Conservation (phyloP, 2,329 filamentous ascomycete genomes). For the Aspergillus niger region DNA sequence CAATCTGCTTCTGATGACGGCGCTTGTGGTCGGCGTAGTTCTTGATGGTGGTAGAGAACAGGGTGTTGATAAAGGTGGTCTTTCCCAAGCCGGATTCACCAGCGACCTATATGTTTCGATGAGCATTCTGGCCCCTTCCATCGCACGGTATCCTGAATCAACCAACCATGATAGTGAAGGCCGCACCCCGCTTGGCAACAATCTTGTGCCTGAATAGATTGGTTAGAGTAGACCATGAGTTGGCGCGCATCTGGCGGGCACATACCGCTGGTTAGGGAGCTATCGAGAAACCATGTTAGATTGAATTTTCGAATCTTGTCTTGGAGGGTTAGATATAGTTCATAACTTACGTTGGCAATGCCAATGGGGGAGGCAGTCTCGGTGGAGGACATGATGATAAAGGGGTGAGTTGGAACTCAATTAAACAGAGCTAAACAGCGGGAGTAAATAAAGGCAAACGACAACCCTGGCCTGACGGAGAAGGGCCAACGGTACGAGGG, state of each 20-base stretch:
- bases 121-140: slow-evolving; percentile 24
- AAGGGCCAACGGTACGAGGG: slow-evolving; percentile 9
- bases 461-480: slow-evolving; percentile 11
- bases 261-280: slow-evolving; percentile 70
- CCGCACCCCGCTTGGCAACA: slow-evolving; percentile 82
- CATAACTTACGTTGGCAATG: slow-evolving; percentile 68
- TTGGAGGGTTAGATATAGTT: not conserved
- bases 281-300: slow-evolving; percentile 40
- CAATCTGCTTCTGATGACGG: slow-evolving; percentile 97
- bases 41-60: slow-evolving; percentile 99
- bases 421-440: slow-evolving; percentile 22
- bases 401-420: slow-evolving; percentile 22
- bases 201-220: slow-evolving; percentile 63
- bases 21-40: slow-evolving; percentile 99
- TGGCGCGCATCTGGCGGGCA: slow-evolving; percentile 31
- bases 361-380: slow-evolving; percentile 69
- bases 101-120: slow-evolving; percentile 68
- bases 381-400: slow-evolving; percentile 55
- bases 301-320: not conserved
- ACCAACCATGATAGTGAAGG: slow-evolving; percentile 97
- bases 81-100: slow-evolving; percentile 98
- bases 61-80: slow-evolving; percentile 99
- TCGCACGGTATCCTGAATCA: not conserved
- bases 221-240: slow-evolving; percentile 10
- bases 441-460: slow-evolving; percentile 15